Base-by-base conservation (phyloP, 2,329 filamentous ascomycete genomes). In the Aspergillus aculeatinus region DNA sequence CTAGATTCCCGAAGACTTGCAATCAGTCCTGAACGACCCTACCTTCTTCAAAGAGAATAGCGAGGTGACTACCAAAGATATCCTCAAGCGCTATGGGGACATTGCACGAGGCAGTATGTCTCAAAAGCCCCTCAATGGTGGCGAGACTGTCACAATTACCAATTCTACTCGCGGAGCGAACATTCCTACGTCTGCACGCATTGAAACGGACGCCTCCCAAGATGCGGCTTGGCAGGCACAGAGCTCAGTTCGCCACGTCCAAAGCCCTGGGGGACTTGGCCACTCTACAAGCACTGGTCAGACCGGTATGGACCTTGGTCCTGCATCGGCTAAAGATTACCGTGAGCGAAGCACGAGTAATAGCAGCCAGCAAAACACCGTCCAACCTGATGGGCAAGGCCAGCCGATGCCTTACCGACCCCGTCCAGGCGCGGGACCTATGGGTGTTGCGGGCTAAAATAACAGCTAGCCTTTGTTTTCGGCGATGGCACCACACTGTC, bases 51-150 rank as follows among this genome's bases (percentile, higher is more conserved):
- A 88, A 73, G 89, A 87, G 70, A 88, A 85, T 64, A 88, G 89
- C 50, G 94, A 99, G 61, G 88, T 97, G 63, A 97, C 94, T 1
- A 96, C 93, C 5, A 99, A 99, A 76, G 95, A 99, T 71, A 98
- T 99, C 57, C 83, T 99, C 55, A 96, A 94, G 74, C 87, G 92
- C 59, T 97, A 96, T 76, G 92, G 92, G 53, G 91, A 96, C 71
- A 89, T 95, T 63, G 87, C 78, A 77, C 90, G 80, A 79, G 85
- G 79, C 78, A 81, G 76, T 85, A 87, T 76, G 78, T 83, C 70
- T 78, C 82, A 74, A 82, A 87, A 72, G 79, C 68, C 73, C 23
- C 83, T 74, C 65, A 75, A 74, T 79, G 82, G 72, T 79, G 82
- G 76, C 80, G 83, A 76, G 81, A 85, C 75, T 81, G 78, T 75